These are phyloP conservation scores for Pleurotus pulmonarius DNA, from an alignment of 768 basidiomycete species.

Conservation along the genomic window DNA sequence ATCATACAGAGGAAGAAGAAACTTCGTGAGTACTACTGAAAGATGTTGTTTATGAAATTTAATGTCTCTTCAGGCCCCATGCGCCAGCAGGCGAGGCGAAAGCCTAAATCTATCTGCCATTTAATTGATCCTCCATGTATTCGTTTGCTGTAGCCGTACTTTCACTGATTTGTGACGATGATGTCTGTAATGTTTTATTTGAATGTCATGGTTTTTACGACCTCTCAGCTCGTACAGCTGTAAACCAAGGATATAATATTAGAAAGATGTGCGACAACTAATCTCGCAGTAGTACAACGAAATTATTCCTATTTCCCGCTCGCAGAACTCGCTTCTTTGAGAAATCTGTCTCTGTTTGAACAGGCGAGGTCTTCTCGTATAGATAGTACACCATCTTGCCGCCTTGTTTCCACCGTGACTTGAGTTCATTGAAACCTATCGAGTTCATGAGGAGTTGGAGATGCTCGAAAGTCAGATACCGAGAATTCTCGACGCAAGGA, in stretches of 20 bases:
- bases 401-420: slow-evolving; percentile 56
- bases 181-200: too few species aligned
- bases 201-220: too few species aligned
- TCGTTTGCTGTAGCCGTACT: too few species aligned
- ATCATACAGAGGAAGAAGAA: slow-evolving; percentile 33
- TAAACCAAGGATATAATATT: too few species aligned
- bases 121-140: too few species aligned
- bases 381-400: slow-evolving; percentile 91
- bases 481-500: slow-evolving; percentile 82
- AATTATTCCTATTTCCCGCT: slow-evolving; percentile 80
- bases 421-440: slow-evolving; percentile 62
- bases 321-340: slow-evolving; percentile 55
- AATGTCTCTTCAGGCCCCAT: too few species aligned
- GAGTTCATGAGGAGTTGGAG: slow-evolving; percentile 53
- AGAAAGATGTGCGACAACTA: not conserved
- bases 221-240: too few species aligned
- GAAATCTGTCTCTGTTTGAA: slow-evolving; percentile 25
- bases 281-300: slow-evolving; percentile 43
- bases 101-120: too few species aligned
- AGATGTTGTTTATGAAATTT: too few species aligned
- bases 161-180: too few species aligned
- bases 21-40: not conserved
- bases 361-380: slow-evolving; percentile 43
- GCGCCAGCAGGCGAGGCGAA: too few species aligned
- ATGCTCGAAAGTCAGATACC: slow-evolving; percentile 66